Base-by-base conservation (phyloP, 805 yeast species). In the Wickerhamomyces kurtzmanii region DNA sequence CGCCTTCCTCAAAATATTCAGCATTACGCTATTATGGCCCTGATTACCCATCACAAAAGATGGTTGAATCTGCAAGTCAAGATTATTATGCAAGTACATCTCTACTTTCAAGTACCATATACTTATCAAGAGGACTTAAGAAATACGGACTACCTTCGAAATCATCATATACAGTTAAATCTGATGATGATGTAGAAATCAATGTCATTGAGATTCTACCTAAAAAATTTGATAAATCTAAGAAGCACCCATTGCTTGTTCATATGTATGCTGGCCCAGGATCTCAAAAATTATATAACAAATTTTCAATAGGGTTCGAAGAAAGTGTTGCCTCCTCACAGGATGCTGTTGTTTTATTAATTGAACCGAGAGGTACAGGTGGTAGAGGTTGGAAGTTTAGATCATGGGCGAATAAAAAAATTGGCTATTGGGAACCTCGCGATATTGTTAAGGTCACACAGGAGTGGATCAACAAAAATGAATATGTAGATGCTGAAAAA, bases 241-340 rank as follows among this genome's bases (percentile, higher is more conserved):
- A 43, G 22, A 53, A 43, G 18, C 70, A 89, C 51, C 97, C 98
- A 0, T 74, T 91, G 1, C 63, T 91, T 34, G 91, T 91, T 43
- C 86, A 69, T 47, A 86, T 85, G n/a, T 91, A 91, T 47, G 96
- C 94, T 16, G 99, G 98, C 0, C 99, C 99, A 5, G 93, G 87
- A 20, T 83, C 96, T 3, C 97, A 91, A 54, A 61, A 69, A 25
- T 94, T 86, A 5, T 59, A 62, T 24, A 70, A 77, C 31, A 47
- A 55, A 17, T 84, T 74, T 43, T 48, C 67, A 0, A 57, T 78
- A 21, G 71, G 67, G 9, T 87, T 85, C 52, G 79, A 86, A 39
- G 70, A 80, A 14, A 73, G 77, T 3, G 67, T 82, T 19, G 80
- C 94, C 0, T 71, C 95, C 1, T 75, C 77, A 36, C 59, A 82